Conservation (phyloP, 1,139 yeast genomes). For the Magnusiomyces suaveolens region DNA sequence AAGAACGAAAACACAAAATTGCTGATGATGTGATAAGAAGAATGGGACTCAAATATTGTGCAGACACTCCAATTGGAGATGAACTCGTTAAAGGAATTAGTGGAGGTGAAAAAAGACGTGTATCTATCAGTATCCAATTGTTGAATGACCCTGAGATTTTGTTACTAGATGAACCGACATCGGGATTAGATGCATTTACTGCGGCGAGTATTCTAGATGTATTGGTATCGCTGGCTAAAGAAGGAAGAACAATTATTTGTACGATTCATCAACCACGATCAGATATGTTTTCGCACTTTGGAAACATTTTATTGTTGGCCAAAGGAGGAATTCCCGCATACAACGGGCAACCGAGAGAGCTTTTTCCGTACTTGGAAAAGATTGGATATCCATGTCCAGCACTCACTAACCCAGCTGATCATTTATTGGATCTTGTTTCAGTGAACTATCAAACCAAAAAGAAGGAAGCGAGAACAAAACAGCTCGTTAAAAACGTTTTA, state of each 20-base stretch:
- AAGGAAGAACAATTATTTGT: conserved; percentile 61
- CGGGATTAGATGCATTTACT: conserved; percentile 76
- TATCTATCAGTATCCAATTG: conserved; percentile 70
- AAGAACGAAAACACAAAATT: conserved; percentile 26
- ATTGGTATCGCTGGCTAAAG: conserved; percentile 47
- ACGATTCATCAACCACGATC: conserved; percentile 83
- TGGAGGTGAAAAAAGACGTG: conserved; percentile 81
- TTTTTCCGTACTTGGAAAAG: conserved; percentile 38
- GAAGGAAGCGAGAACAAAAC: conserved; percentile 34
- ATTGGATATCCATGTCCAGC: conserved; percentile 48
- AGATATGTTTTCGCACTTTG: conserved; percentile 53
- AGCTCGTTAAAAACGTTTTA: conserved; percentile 27
- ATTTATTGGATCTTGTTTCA: conserved; percentile 59
- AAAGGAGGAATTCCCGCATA: conserved; percentile 66
- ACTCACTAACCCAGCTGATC: conserved; percentile 64
- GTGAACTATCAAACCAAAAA: conserved; percentile 32
- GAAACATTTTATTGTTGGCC: conserved; percentile 55
- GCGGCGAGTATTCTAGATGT: conserved; percentile 60
- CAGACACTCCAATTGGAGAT: conserved; percentile 65
- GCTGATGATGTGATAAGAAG: conserved; percentile 52
- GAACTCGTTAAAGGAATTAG: conserved; percentile 67
- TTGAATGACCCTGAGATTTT: conserved; percentile 61
- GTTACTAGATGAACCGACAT: conserved; percentile 78
- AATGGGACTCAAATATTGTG: conserved; percentile 69
- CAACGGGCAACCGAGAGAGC: conserved; percentile 37